A percentile compares a stretch with the other conserved stretches of the same genome.
Conservation (phyloP, 306 rosid genomes). For the Ceratonia siliqua region DNA sequence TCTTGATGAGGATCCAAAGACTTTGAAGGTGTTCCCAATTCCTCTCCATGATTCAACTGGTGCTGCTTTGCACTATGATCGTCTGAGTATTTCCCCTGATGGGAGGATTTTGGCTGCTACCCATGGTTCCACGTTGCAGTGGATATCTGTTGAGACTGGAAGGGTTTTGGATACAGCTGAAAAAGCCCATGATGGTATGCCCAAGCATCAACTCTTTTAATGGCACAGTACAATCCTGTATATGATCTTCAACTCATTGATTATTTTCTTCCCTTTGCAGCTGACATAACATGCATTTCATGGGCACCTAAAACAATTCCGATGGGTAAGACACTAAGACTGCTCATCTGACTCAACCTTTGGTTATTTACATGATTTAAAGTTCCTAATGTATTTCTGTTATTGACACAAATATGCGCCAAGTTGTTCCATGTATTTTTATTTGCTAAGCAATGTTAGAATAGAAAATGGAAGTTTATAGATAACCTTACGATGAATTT, state of each 20-base stretch:
- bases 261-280: slow-evolving; percentile 53
- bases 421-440: slow-evolving; percentile 4
- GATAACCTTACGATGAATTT: not conserved
- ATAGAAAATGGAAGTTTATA: not conserved
- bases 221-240: not conserved
- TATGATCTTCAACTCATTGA: slow-evolving; percentile 8
- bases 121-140: slow-evolving; percentile 87
- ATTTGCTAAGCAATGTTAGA: slow-evolving; percentile 13
- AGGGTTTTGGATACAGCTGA: slow-evolving; percentile 92
- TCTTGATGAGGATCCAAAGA: slow-evolving; percentile 94
- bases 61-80: slow-evolving; percentile 69
- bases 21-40: slow-evolving; percentile 83
- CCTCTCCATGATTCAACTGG: slow-evolving; percentile 76
- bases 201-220: slow-evolving; percentile 6
- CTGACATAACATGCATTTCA: slow-evolving; percentile 77
- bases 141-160: slow-evolving; percentile 87
- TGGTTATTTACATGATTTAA: not conserved
- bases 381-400: not conserved
- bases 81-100: slow-evolving; percentile 80
- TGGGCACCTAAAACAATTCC: slow-evolving; percentile 81
- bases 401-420: slow-evolving; percentile 1
- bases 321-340: slow-evolving; percentile 71
- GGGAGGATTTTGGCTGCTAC: slow-evolving; percentile 81
- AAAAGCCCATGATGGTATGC: slow-evolving; percentile 87
- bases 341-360: slow-evolving; percentile 22